Evolutionary conservation across 495 filamentous ascomycete genomes (phyloP).

Genomic region (Podospora pseudocomata): DNA sequence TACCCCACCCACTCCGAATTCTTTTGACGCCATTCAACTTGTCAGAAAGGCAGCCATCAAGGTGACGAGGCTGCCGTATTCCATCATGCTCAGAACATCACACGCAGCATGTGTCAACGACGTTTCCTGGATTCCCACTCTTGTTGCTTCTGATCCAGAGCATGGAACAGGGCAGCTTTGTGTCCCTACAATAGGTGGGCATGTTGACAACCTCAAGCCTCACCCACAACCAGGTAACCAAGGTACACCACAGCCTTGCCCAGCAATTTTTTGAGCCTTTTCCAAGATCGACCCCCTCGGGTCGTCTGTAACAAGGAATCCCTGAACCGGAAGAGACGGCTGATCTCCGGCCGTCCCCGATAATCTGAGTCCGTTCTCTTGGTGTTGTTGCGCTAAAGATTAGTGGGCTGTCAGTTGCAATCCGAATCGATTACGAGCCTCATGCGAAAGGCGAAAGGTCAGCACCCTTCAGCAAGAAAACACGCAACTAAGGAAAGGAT

Average conservation of each 20-base stretch:
- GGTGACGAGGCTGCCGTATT: not conserved
- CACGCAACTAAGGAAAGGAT: not conserved
- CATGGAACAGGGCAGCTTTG: not conserved
- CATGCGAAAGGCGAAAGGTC: not conserved
- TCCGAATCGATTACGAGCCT: not conserved
- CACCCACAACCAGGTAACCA: too few relatives aligned
- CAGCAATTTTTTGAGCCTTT: not conserved
- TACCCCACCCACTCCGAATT: not conserved
- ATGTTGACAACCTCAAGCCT: not conserved
- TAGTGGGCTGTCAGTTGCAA: not conserved
- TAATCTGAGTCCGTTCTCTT: constrained; percentile 1
- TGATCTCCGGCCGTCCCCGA: constrained; percentile 8
- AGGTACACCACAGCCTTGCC: not conserved
- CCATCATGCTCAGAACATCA: not conserved
- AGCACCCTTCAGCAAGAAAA: not conserved
- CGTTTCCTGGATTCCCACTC: not conserved
- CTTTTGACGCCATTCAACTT: not conserved
- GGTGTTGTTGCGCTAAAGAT: not conserved
- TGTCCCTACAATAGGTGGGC: not conserved
- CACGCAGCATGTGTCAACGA: not conserved
- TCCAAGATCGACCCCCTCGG: constrained; percentile 1
- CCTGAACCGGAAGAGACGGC: constrained; percentile 9
- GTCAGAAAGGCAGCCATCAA: not conserved
- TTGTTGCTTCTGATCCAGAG: not conserved
- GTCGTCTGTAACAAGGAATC: not conserved